A percentile compares a stretch with the other conserved stretches of the same genome.
These are phyloP conservation scores for Pilobolus umbonatus DNA, from an alignment of 192 early-diverging fungal genomes.

Conservation along the genomic window DNA sequence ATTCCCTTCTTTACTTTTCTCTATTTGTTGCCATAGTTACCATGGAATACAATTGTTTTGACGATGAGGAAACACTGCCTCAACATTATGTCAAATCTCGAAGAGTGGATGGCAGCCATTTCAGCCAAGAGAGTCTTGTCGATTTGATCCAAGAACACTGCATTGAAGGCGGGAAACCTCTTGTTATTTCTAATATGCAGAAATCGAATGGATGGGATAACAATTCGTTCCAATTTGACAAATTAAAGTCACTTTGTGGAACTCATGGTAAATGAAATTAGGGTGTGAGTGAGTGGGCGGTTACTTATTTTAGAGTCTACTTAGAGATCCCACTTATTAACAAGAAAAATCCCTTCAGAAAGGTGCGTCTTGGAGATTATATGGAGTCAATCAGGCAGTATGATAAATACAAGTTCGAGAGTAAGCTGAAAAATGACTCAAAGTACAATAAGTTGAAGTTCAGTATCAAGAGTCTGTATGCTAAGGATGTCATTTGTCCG, in stretches of 20 bases:
- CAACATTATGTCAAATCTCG: no score
- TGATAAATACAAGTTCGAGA: neutral
- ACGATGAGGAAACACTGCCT: neutral
- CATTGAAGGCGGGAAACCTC: constrained; percentile 6
- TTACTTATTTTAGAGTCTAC: neutral
- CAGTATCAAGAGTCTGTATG: constrained; percentile 8
- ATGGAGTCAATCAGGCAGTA: neutral
- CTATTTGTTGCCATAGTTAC: no score
- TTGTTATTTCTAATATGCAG: constrained; percentile 22
- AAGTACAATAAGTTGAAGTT: neutral
- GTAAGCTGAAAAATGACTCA: neutral
- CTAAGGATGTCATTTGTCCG: constrained; percentile 26
- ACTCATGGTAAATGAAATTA: neutral
- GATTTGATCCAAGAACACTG: constrained; percentile 12
- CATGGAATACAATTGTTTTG: neutral
- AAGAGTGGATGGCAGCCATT: neutral
- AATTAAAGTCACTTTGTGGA: neutral
- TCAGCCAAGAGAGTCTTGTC: neutral
- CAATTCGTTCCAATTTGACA: constrained; percentile 1
- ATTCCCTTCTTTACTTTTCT: no score
- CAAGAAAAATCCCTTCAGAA: neutral
- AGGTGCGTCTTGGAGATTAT: neutral
- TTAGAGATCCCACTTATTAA: neutral
- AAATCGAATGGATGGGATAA: neutral
- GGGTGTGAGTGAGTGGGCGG: neutral